Conservation (phyloP, 257 asterid genomes). For the Euphrasia confusa region DNA sequence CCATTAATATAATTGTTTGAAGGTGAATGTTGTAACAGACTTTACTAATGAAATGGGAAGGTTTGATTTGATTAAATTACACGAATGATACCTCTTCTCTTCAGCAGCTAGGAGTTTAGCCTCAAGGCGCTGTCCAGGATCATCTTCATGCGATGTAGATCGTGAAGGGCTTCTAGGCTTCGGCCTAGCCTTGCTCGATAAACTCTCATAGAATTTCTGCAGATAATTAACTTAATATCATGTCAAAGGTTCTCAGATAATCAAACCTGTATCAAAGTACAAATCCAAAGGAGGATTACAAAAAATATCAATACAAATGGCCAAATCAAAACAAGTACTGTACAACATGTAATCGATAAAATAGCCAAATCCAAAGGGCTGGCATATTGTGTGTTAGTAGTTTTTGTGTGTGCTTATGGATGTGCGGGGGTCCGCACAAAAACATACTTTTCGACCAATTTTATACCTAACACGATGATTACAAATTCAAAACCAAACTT, state of each 20-base stretch:
- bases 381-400: not conserved
- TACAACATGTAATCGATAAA: too few species aligned
- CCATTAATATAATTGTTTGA: not conserved
- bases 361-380: not conserved
- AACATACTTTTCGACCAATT: constrained; percentile 31
- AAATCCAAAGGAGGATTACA: not conserved
- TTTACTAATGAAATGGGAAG: not conserved
- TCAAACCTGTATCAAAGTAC: not conserved
- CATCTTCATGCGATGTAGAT: constrained; percentile 63
- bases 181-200: constrained; percentile 87
- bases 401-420: not conserved
- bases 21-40: not conserved
- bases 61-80: constrained; percentile 2
- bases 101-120: constrained; percentile 98
- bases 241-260: constrained; percentile 3
- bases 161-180: constrained; percentile 83
- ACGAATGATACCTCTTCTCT: constrained; percentile 60
- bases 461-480: constrained; percentile 28
- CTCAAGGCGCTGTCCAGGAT: constrained; percentile 88
- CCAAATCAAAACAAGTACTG: too few species aligned
- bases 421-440: constrained; percentile 6
- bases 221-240: constrained; percentile 15
- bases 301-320: not conserved
- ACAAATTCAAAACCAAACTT: constrained; percentile 17
- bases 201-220: constrained; percentile 81